Percentiles rank a stretch among this genome's conserved stretches.
Evolutionary conservation across 805 yeast genomes (phyloP).

Genomic region (Ogataea salicorniae): DNA sequence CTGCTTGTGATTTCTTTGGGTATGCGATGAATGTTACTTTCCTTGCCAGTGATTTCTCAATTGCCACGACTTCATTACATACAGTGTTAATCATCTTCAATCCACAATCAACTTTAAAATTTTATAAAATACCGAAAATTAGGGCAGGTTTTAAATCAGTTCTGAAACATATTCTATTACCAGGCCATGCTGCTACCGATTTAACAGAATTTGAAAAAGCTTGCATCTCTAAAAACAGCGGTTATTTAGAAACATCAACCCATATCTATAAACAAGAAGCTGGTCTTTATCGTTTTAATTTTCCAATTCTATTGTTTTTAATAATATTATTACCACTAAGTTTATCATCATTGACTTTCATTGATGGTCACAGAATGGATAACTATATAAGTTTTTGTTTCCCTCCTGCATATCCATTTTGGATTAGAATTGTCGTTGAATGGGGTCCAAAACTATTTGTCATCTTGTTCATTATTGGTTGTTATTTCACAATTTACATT

Average conservation of each 20-base stretch:
- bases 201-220: constrained; percentile 9
- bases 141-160: not conserved
- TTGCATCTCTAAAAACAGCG: constrained; percentile 7
- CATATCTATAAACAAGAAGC: constrained; percentile 14
- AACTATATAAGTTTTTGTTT: constrained; percentile 15
- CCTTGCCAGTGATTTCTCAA: constrained; percentile 13
- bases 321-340: constrained; percentile 7
- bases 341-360: constrained; percentile 8
- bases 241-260: constrained; percentile 10
- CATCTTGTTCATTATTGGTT: constrained; percentile 8
- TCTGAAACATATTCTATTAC: not conserved
- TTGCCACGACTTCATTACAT: constrained; percentile 15
- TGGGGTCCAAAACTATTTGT: constrained; percentile 15
- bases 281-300: constrained; percentile 13
- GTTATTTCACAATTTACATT: constrained; percentile 19
- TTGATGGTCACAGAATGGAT: constrained; percentile 8
- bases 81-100: constrained; percentile 11
- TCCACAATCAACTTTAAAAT: constrained; percentile 3
- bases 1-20: constrained; percentile 17
- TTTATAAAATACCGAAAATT: constrained; percentile 3
- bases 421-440: constrained; percentile 14
- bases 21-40: constrained; percentile 11
- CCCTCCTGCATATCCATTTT: constrained; percentile 10
- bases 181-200: not conserved
- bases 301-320: not conserved